Conservation (phyloP, 805 yeast species). For the Candida pseudoglaebosa region DNA sequence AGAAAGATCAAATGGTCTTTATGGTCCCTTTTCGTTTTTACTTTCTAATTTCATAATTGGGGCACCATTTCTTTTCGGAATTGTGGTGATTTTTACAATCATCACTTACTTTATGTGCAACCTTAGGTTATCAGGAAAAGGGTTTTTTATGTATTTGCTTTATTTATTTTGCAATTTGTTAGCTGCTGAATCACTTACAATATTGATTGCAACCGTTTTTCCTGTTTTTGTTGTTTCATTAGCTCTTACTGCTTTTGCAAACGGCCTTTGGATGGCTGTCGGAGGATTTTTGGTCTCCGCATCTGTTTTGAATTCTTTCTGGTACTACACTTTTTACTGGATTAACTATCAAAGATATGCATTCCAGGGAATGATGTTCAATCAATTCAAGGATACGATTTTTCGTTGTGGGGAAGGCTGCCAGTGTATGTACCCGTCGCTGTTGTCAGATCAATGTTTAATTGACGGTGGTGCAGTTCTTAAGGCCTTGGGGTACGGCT, state of each 20-base stretch:
- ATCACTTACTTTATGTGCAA: conserved; percentile 33
- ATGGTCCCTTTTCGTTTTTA: conserved; percentile 33
- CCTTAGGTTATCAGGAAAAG: conserved; percentile 23
- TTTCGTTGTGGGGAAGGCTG: conserved; percentile 32
- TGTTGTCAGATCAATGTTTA: conserved; percentile 23
- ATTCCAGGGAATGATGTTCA: conserved; percentile 42
- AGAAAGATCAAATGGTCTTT: conserved; percentile 34
- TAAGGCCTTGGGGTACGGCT: conserved; percentile 24
- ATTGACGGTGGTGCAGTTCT: conserved; percentile 33
- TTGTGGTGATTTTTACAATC: conserved; percentile 26
- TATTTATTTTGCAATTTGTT: conserved; percentile 37
- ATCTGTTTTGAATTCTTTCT: conserved; percentile 30
- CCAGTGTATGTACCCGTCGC: conserved; percentile 31
- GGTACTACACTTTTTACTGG: conserved; percentile 41
- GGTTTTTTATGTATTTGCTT: conserved; percentile 31
- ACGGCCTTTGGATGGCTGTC: conserved; percentile 43
- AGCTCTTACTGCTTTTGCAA: conserved; percentile 37
- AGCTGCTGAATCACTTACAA: conserved; percentile 40
- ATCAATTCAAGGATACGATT: conserved; percentile 25
- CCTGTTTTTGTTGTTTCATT: conserved; percentile 36
- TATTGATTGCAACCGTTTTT: conserved; percentile 27
- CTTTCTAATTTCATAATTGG: conserved; percentile 34
- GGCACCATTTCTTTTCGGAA: conserved; percentile 31
- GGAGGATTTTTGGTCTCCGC: conserved; percentile 37
- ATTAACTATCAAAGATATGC: conserved; percentile 39